A percentile compares a stretch with the other conserved stretches of the same genome.
These are phyloP conservation scores for Quercus ilex DNA, from an alignment of 306 rosid species.

Conservation along the genomic window DNA sequence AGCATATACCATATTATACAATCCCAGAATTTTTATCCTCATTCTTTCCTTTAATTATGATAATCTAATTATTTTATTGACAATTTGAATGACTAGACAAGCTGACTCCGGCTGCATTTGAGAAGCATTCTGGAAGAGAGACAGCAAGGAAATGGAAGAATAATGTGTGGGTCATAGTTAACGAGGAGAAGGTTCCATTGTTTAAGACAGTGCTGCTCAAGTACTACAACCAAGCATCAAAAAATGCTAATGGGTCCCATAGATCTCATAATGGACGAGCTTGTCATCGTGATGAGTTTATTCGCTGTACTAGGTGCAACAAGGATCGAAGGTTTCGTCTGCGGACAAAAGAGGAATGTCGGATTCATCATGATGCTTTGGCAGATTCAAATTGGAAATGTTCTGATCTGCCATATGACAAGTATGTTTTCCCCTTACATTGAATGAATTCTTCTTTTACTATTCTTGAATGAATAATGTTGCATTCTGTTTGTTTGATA, in stretches of 20 bases:
- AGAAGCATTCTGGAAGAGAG: conserved; percentile 98
- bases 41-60: conserved; percentile 7
- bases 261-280: conserved; percentile 66
- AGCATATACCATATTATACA: conserved; percentile 9
- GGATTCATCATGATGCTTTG: conserved; percentile 82
- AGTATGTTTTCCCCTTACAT: conserved; percentile 46
- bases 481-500: background rate
- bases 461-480: background rate
- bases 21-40: background rate
- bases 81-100: conserved; percentile 47
- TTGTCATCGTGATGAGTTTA: conserved; percentile 88
- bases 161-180: conserved; percentile 83
- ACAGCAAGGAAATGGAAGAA: conserved; percentile 98
- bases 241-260: conserved; percentile 56
- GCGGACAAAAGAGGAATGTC: conserved; percentile 87
- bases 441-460: background rate
- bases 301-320: conserved; percentile 67
- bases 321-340: conserved; percentile 93
- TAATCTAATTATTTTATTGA: conserved; percentile 8
- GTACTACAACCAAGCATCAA: conserved; percentile 77
- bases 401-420: conserved; percentile 81
- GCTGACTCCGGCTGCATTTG: conserved; percentile 91
- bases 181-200: conserved; percentile 88
- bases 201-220: conserved; percentile 85
- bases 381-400: conserved; percentile 83